A percentile compares a stretch with the other conserved stretches of the same genome.
Evolutionary conservation across 805 yeast genomes (phyloP).

Genomic region (Cyberlindnera maritima): DNA sequence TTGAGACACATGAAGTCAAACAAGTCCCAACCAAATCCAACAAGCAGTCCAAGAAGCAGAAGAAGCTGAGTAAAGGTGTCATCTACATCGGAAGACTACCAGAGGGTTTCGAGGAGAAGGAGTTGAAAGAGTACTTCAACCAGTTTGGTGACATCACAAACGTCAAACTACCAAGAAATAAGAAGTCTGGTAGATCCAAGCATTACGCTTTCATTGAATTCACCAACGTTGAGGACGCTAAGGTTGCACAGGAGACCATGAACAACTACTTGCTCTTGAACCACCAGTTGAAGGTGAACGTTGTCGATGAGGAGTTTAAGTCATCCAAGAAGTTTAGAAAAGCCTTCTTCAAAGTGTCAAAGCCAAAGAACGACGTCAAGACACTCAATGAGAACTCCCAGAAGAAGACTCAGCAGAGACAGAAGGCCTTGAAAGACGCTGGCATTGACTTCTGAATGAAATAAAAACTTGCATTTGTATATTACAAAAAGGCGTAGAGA

Average conservation of each 20-base stretch:
- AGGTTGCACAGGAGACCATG: slow-evolving; percentile 92
- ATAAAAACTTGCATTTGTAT: too few relatives aligned
- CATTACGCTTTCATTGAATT: slow-evolving; percentile 93
- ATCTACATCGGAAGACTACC: slow-evolving; percentile 92
- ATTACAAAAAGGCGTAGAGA: too few relatives aligned
- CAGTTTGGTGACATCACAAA: slow-evolving; percentile 88
- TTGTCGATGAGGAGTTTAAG: slow-evolving; percentile 45
- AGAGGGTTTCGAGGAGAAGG: slow-evolving; percentile 83
- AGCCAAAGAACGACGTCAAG: slow-evolving; percentile 30
- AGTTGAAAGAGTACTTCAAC: slow-evolving; percentile 69
- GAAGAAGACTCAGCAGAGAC: slow-evolving; percentile 33
- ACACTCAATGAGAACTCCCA: slow-evolving; percentile 32
- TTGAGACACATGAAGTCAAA: slow-evolving; percentile 27
- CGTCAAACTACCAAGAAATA: slow-evolving; percentile 81
- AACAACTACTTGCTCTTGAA: slow-evolving; percentile 88
- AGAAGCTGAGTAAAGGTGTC: slow-evolving; percentile 52
- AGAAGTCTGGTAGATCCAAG: slow-evolving; percentile 84
- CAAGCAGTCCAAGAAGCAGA: slow-evolving; percentile 23
- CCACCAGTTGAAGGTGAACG: slow-evolving; percentile 74
- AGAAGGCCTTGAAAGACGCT: slow-evolving; percentile 31
- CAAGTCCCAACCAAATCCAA: slow-evolving; percentile 19
- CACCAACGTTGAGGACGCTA: slow-evolving; percentile 68
- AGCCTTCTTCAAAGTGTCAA: slow-evolving; percentile 31
- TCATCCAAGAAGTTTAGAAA: slow-evolving; percentile 35
- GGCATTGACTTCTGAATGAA: slow-evolving; percentile 38